phyloP scores from a whole-genome alignment of 1,284 basidiomycete genomes.

The Leucoagaricus sp. region DNA sequence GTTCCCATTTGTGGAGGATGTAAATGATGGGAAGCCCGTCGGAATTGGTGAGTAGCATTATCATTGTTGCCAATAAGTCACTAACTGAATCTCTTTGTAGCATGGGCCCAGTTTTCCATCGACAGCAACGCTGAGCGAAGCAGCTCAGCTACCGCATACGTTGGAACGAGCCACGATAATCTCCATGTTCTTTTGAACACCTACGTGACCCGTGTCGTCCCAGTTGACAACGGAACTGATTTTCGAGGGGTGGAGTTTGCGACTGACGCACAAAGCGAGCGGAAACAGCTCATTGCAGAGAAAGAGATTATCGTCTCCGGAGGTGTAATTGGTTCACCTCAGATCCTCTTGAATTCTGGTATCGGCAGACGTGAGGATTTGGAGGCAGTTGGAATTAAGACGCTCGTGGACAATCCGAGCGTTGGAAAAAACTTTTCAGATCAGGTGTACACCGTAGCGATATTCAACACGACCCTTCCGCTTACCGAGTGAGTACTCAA shows the following conservation, averaged over 20 bases:
- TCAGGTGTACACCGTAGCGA: conserved; percentile 1
- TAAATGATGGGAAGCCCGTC: conserved; percentile 30
- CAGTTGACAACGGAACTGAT: neutral
- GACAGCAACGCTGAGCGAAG: conserved; percentile 34
- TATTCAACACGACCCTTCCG: conserved; percentile 6
- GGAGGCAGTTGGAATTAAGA: conserved; percentile 17
- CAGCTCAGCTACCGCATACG: conserved; percentile 42
- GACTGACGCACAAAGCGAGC: conserved; percentile 6
- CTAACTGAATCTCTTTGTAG: neutral
- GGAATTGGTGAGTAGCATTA: conserved; percentile 26
- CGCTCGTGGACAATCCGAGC: conserved; percentile 20
- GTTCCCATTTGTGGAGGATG: conserved; percentile 30
- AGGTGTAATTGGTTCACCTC: conserved; percentile 24
- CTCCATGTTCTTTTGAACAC: conserved; percentile 39
- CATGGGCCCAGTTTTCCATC: conserved; percentile 16
- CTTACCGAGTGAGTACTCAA: conserved; percentile 8
- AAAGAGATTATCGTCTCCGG: conserved; percentile 26
- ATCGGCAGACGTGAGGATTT: conserved; percentile 21
- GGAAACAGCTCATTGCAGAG: conserved; percentile 4
- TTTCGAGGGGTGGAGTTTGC: conserved; percentile 13
- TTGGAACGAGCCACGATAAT: conserved; percentile 35
- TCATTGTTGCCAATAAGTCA: neutral
- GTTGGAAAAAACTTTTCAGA: conserved; percentile 21
- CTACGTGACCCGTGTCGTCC: conserved; percentile 24
- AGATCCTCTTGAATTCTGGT: conserved; percentile 25